Evolutionary conservation across 352 stramenopile genomes (phyloP).

Genomic region (Phytophthora fragariae): DNA sequence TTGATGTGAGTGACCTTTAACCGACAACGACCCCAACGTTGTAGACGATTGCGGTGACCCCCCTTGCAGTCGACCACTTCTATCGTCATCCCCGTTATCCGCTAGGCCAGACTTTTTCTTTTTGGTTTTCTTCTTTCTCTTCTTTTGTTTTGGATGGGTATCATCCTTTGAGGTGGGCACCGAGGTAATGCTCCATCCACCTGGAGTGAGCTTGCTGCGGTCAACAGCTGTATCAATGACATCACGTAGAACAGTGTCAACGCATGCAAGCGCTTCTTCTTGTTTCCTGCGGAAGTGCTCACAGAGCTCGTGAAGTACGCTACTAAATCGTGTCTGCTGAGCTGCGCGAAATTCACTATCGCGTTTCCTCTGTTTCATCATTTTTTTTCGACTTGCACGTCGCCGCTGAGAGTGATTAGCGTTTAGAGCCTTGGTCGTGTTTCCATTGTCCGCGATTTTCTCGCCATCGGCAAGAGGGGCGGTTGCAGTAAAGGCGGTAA

Average conservation of each 20-base stretch:
- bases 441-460: background rate
- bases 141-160: conserved; percentile 32
- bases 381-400: conserved; percentile 71
- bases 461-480: background rate
- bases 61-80: conserved; percentile 1
- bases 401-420: conserved; percentile 62
- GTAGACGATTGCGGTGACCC: conserved; percentile 12
- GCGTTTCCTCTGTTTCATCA: conserved; percentile 67
- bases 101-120: conserved; percentile 26
- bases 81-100: background rate
- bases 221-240: conserved; percentile 54
- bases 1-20: conserved; percentile 9
- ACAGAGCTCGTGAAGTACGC: conserved; percentile 54
- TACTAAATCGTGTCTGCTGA: conserved; percentile 52
- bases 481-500: background rate
- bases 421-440: conserved; percentile 9
- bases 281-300: conserved; percentile 39
- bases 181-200: conserved; percentile 23
- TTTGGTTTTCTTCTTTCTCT: conserved; percentile 41
- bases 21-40: background rate
- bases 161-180: conserved; percentile 5
- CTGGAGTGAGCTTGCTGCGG: conserved; percentile 18
- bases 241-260: conserved; percentile 44
- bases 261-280: conserved; percentile 27
- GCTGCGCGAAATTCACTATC: conserved; percentile 41